phyloP scores from a whole-genome alignment of 805 yeast genomes.

The Kazachstania viticola region DNA sequence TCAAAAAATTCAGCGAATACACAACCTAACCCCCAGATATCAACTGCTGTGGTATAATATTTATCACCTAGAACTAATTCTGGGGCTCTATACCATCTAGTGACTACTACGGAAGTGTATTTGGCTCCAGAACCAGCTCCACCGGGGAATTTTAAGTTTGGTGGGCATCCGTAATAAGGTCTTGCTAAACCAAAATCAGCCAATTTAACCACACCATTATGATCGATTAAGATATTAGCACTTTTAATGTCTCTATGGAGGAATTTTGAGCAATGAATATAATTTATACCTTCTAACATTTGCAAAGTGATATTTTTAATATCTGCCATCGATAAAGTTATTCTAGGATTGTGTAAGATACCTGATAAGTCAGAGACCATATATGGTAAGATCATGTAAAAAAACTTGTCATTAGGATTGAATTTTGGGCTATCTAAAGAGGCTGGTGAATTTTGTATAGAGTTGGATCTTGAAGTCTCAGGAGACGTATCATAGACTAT shows the following conservation, averaged over 20 bases:
- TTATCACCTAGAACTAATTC: slow-evolving; percentile 81
- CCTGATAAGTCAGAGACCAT: slow-evolving; percentile 92
- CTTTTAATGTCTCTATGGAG: slow-evolving; percentile 92
- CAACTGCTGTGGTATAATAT: slow-evolving; percentile 86
- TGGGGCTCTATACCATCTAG: slow-evolving; percentile 97
- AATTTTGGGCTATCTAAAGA: neutral
- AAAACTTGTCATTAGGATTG: slow-evolving; percentile 22
- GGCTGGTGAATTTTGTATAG: neutral
- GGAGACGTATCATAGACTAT: slow-evolving; percentile 50
- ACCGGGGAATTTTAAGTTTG: slow-evolving; percentile 35
- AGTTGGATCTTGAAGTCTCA: no score
- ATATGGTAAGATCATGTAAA: slow-evolving; percentile 85
- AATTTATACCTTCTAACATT: slow-evolving; percentile 67
- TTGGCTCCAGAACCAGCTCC: slow-evolving; percentile 33
- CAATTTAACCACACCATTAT: slow-evolving; percentile 65
- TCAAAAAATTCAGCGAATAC: slow-evolving; percentile 85
- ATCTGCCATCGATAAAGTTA: slow-evolving; percentile 48
- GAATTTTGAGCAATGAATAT: slow-evolving; percentile 46
- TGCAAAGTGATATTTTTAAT: slow-evolving; percentile 78
- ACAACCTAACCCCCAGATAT: slow-evolving; percentile 96
- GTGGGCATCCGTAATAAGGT: slow-evolving; percentile 49
- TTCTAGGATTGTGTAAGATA: slow-evolving; percentile 65
- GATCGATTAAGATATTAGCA: slow-evolving; percentile 81
- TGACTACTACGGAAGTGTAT: slow-evolving; percentile 70
- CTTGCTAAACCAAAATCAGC: slow-evolving; percentile 97